Conservation (phyloP, 768 basidiomycete species). For the Amanita muscaria region DNA sequence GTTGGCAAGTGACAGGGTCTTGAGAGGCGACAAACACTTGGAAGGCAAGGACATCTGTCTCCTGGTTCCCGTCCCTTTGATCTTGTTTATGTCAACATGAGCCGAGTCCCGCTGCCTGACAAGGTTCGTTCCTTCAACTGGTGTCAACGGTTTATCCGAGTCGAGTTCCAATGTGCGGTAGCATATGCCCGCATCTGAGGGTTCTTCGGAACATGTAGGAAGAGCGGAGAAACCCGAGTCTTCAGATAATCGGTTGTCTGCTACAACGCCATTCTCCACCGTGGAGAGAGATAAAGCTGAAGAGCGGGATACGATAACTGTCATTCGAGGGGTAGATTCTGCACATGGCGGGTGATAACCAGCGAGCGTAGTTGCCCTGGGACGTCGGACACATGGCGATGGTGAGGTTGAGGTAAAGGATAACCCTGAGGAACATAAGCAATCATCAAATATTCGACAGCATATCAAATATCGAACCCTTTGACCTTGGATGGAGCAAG, state of each 20-base stretch:
- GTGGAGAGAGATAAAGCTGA: neutral
- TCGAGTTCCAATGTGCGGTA: too few relatives aligned
- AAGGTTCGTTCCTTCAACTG: too few relatives aligned
- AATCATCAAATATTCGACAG: neutral
- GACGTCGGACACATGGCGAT: conserved; percentile 6
- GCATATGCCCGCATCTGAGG: neutral
- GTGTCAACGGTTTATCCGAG: too few relatives aligned
- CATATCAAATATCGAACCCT: neutral
- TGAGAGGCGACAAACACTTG: conserved; percentile 1
- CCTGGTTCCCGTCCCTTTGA: neutral
- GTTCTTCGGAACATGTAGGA: neutral
- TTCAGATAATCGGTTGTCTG: neutral
- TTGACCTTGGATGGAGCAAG: neutral
- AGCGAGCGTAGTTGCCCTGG: conserved; percentile 1
- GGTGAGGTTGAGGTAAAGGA: conserved; percentile 1
- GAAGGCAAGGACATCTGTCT: neutral
- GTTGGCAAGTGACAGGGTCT: neutral
- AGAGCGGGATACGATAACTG: neutral
- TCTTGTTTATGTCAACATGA: neutral
- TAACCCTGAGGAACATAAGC: neutral
- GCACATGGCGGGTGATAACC: conserved; percentile 3
- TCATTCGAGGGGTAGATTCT: neutral
- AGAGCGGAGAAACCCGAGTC: neutral
- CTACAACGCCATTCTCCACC: neutral
- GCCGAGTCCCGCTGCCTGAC: neutral